These are phyloP conservation scores for Ilex paraguariensis DNA, from an alignment of 305 asterid genomes.

Conservation along the genomic window DNA sequence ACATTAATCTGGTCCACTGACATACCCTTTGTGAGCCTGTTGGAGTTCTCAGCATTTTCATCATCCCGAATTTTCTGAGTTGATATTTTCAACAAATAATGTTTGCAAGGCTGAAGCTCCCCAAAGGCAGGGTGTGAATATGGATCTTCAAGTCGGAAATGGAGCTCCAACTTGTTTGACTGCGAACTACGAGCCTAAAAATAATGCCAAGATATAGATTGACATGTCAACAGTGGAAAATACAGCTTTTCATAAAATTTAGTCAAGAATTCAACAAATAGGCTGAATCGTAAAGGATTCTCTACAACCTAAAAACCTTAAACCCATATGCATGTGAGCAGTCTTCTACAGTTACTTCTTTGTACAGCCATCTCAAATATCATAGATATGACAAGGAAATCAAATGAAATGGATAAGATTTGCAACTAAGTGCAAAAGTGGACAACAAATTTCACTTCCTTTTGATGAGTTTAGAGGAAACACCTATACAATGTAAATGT, in stretches of 20 bases:
- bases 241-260: constrained; percentile 3
- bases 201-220: constrained; percentile 8
- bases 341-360: not conserved
- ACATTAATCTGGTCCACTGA: constrained; percentile 24
- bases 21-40: constrained; percentile 18
- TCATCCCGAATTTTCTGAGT: constrained; percentile 38
- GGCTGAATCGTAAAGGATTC: not conserved
- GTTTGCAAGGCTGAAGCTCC: constrained; percentile 53
- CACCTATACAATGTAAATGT: too few relatives aligned
- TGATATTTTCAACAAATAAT: constrained; percentile 60
- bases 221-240: constrained; percentile 4
- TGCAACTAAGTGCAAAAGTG: not conserved
- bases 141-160: constrained; percentile 95
- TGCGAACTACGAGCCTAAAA: constrained; percentile 58
- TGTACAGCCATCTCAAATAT: not conserved
- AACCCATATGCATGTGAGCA: not conserved
- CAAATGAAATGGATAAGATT: not conserved
- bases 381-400: not conserved
- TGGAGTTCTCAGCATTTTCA: constrained; percentile 18
- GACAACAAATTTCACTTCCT: too few relatives aligned
- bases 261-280: constrained; percentile 3
- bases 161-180: constrained; percentile 68
- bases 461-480: too few relatives aligned
- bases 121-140: constrained; percentile 89
- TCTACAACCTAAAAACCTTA: not conserved